Base-by-base conservation (phyloP, 2,329 filamentous ascomycete genomes). In the Ophiocordyceps camponoti-leonardi region DNA sequence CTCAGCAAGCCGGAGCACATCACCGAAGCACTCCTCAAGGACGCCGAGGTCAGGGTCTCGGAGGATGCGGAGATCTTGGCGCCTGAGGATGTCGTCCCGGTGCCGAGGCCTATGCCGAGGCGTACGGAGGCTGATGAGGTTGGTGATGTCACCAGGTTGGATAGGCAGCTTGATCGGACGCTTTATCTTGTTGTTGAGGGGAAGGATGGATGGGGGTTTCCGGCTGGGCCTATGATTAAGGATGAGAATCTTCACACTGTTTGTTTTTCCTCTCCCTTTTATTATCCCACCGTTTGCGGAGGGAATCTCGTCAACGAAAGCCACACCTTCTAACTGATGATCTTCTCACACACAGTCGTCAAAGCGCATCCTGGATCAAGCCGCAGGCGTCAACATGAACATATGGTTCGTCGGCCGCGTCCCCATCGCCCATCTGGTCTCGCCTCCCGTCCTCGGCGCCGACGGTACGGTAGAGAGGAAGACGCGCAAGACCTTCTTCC, bases 351-450 rank as follows among this genome's bases (percentile, higher is more conserved):
- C 19, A 50, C 54, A 98, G 92, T 81, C 85, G 41, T 87, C 90
- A 35, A 77, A 86, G 58, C 77, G 87, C 49, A 79, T 87, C 46
- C 71, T 96, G 22, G 71, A 81, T 45, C 73, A 85, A 55, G 71
- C 86, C 4, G 87, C 82, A 11, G 92, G 92, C 48, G 67, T 84
- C 49, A 93, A 98, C 72, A 96, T 98, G 88, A 96, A 96, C 69
- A 95, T 87, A 46, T 98, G 92, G 88, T 77, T 96, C 54, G 84
- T 98, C 44, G 90, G 87, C 49, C 87, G 87, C 55, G 83, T 83
- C 48, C 92, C 92, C 12, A 75, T 95, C 48, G 90, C 88, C 23
- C 83, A 95, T 65, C 67, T 83, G 57, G 71, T 84, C 52, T 67
- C 67, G 49, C 67, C 77, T 50, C 71, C 72, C 53, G 53, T 61